These are phyloP conservation scores for Cryphonectria naterciae DNA, from an alignment of 2,329 filamentous ascomycete genomes.

Conservation along the genomic window DNA sequence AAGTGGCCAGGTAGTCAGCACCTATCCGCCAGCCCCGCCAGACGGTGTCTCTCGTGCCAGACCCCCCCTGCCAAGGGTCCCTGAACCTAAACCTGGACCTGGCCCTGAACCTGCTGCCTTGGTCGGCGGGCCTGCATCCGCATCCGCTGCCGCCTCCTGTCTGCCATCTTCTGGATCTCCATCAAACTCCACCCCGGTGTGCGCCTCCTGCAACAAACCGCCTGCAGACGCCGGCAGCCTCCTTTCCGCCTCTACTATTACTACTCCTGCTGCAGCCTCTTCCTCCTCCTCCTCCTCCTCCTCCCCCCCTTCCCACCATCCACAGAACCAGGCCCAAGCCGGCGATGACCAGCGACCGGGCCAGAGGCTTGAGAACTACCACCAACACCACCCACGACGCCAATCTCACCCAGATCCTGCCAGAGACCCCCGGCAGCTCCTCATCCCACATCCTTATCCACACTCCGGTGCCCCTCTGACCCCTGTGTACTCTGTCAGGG, in stretches of 20 bases:
- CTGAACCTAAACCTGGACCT: not conserved
- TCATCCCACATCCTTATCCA: constrained; percentile 10
- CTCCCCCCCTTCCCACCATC: constrained; percentile 12
- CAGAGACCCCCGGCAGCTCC: not conserved
- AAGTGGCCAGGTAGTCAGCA: not conserved
- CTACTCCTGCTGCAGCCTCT: not conserved
- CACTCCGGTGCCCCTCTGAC: constrained; percentile 13
- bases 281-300: constrained; percentile 14
- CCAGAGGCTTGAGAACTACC: constrained; percentile 1
- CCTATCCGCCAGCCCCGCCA: not conserved
- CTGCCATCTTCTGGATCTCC: constrained; percentile 3
- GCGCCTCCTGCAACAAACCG: constrained; percentile 13
- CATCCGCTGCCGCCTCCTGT: constrained; percentile 10
- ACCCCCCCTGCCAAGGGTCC: not conserved
- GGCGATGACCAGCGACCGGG: constrained; percentile 16
- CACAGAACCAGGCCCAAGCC: constrained; percentile 4
- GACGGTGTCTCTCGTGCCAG: not conserved
- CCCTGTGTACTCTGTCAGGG: constrained; percentile 10
- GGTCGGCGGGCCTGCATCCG: constrained; percentile 1
- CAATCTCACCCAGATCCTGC: constrained; percentile 10
- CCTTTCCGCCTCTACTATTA: constrained; percentile 12
- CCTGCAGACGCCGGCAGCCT: constrained; percentile 9
- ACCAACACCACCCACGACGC: constrained; percentile 12
- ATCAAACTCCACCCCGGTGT: constrained; percentile 18
- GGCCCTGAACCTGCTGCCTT: constrained; percentile 1